Conservation (phyloP, 169 alveolate species). For the Plasmodium knowlesi region DNA sequence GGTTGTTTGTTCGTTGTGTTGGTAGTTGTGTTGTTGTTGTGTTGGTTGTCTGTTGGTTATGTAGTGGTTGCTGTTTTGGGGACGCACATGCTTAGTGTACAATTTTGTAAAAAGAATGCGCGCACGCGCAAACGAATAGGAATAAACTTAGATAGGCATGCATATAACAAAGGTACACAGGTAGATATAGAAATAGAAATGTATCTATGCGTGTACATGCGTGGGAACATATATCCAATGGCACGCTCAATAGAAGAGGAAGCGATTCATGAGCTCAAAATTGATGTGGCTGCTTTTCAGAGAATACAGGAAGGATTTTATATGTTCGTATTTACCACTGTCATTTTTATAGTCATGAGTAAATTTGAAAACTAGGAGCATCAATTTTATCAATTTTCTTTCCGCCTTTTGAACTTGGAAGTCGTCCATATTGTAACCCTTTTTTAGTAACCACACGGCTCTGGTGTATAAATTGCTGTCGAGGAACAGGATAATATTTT, state of each 20-base stretch:
- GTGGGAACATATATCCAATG: not conserved
- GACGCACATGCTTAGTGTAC: not conserved
- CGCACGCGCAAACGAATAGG: not conserved
- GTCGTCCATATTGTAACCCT: constrained; percentile 54
- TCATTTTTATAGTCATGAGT: constrained; percentile 56
- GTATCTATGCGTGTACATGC: not conserved
- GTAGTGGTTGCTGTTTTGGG: not conserved
- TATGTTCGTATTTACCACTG: constrained; percentile 33
- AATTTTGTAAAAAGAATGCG: not conserved
- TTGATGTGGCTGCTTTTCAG: constrained; percentile 29
- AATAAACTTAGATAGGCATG: not conserved
- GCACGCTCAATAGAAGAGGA: constrained; percentile 29
- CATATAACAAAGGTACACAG: not conserved
- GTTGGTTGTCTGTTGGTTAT: no score
- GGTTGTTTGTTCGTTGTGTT: no score
- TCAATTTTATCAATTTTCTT: constrained; percentile 59
- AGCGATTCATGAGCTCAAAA: constrained; percentile 71
- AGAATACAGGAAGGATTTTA: constrained; percentile 48
- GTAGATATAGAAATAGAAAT: not conserved
- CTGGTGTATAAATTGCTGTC: constrained; percentile 67
- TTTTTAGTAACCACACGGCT: constrained; percentile 68
- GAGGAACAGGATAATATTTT: constrained; percentile 46
- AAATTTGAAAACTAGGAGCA: constrained; percentile 64
- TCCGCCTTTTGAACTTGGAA: constrained; percentile 66
- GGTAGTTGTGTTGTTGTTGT: no score